Base-by-base conservation (phyloP, 83 land plant species). In the Thuja plicata region DNA sequence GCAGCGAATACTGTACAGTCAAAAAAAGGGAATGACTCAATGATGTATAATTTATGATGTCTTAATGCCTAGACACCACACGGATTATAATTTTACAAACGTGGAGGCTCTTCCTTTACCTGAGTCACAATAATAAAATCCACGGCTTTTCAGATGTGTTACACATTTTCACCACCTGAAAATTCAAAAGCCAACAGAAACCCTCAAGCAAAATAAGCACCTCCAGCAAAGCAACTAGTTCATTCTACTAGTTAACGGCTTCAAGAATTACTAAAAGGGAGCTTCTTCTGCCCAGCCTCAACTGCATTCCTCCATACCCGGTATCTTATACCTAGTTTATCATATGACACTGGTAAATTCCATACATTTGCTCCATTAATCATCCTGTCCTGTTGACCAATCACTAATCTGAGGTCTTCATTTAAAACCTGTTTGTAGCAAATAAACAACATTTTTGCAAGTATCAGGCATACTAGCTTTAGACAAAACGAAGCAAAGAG, bases 351-450 rank as follows among this genome's bases (percentile, higher is more conserved):
- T 46, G 99, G 99, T 90, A 88, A 91, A 77, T 97, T 97, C 99
- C 99, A 98, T 3, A 97, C 93, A 78, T 98, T 98, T 62, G 93
- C 96, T 16, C 99, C 98, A 48, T 92, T 93, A 52, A 89, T 74
- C 99, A 98, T 97, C 32, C 99, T 89, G 24, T 95, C 98, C 86
- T 98, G 99, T 86, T 98, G 99, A 0, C 99, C 99, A 84, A 95
- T 48, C 40, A 97, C 99, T 19, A 97, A 93, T 87, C 99, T 88
- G 70, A 98, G 90, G 84, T 98, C 99, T 92, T 98, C 99, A 89
- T 92, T 96, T 89, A 98, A 91, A 38, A 98, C 99, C 99, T 98
- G 96, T 86, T 11, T 10, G 41, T 78, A 55, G n/a, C 27, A 40
- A 84, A 60, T 37, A 73, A 88, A 84, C 17, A 46, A 46, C 57